Evolutionary conservation across 129 eudicot genomes (phyloP), one percentile per base, ranked within the genome.

Genomic region (Logfia minima): DNA sequence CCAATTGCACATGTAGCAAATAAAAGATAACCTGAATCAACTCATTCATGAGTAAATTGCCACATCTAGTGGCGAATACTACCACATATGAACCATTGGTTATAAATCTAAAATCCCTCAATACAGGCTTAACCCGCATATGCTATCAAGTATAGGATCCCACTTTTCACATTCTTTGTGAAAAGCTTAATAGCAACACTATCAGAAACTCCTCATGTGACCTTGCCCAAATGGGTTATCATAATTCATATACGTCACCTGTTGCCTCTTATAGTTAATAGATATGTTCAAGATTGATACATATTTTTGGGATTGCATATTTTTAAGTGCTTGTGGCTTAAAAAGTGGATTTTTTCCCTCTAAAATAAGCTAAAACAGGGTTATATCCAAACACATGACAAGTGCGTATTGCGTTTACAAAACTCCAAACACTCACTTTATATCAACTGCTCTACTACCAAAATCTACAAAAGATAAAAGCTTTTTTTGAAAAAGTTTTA

Each of bases 141-240:
- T 3, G n/a, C 32, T 31, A 53, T 26, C 66, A 72, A 72, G 51
- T 26, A 72, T 14, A 52, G 65, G 65, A 72, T 72, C 29, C 4
- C 13, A 55, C 76, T 55, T 53, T 17, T 51, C n/a, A 28, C 32
- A 52, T 51, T 71, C 75, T n/a, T 29, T n/a, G 9, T 9, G 43
- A 18, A 71, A 55, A 8, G 10, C 18, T 10, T 17, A 51, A 71
- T 8, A 55, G 48, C 45, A 71, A 19, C 11, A 72, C 66, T 28
- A 72, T 72, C 51, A 0, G 29, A 55, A n/a, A 14, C 14, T 11
- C 32, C 67, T 31, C 18, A 56, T 19, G 35, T 5, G 21, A 22
- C 32, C 32, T 8, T 23, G 34, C 16, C 32, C 34, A 9, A 11
- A 23, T 23, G 35, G 23, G 58, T 51, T 39, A 39, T 58, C 22